Conservation (phyloP, 306 rosid species). For the Rosa chinensis region DNA sequence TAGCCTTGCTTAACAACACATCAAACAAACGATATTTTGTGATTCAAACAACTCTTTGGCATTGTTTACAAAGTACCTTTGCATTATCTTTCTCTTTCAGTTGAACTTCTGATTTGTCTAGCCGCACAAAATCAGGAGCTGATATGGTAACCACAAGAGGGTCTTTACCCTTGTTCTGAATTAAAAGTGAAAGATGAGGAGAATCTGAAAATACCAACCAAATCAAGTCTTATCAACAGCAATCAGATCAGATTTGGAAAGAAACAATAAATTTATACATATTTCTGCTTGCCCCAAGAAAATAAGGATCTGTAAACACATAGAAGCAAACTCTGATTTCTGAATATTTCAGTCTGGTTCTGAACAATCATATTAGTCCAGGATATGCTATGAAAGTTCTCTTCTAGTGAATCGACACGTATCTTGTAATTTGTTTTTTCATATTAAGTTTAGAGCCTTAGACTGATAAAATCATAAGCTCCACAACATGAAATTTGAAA, state of each 20-base stretch:
- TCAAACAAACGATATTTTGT: background rate
- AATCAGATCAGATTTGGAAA: background rate
- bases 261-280: background rate
- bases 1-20: background rate
- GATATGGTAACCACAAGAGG: constrained; percentile 35
- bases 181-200: constrained; percentile 46
- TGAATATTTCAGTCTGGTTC: background rate
- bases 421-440: background rate
- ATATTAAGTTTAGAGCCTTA: background rate
- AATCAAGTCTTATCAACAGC: background rate
- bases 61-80: constrained; percentile 32
- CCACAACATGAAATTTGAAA: background rate
- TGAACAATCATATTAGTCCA: background rate
- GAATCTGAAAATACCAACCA: constrained; percentile 35
- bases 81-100: constrained; percentile 29
- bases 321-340: background rate
- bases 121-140: constrained; percentile 44
- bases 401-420: background rate
- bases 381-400: background rate
- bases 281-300: background rate
- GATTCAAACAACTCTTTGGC: background rate
- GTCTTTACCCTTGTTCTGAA: constrained; percentile 48
- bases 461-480: background rate
- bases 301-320: constrained; percentile 2
- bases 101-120: constrained; percentile 31